Evolutionary conservation across 257 asterid genomes (phyloP).

Genomic region (Ilex aquifolium): DNA sequence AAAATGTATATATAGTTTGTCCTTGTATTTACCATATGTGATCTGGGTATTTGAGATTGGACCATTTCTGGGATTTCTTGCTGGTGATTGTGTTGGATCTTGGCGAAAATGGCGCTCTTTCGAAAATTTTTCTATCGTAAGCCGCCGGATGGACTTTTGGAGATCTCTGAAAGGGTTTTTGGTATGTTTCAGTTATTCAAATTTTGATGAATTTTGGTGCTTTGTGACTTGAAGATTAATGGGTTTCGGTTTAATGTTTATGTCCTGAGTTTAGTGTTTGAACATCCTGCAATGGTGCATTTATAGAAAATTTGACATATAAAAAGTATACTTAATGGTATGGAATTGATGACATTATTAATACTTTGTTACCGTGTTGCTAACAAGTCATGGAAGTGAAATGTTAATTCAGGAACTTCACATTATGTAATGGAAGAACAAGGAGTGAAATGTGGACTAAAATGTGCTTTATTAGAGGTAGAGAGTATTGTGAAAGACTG

Average conservation of each 20-base stretch:
- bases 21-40: background rate
- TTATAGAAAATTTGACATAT: too few relatives aligned
- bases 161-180: slow-evolving; percentile 48
- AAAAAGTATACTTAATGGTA: background rate
- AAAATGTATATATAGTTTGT: too few relatives aligned
- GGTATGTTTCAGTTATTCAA: slow-evolving; percentile 26
- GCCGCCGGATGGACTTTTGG: slow-evolving; percentile 53
- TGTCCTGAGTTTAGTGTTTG: background rate
- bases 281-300: background rate
- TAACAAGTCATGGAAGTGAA: too few relatives aligned
- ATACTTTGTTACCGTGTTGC: background rate
- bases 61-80: background rate
- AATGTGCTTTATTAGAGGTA: too few relatives aligned
- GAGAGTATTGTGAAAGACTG: too few relatives aligned
- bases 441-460: too few relatives aligned
- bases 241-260: background rate
- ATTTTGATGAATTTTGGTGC: slow-evolving; percentile 1
- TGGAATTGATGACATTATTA: background rate
- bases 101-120: slow-evolving; percentile 38
- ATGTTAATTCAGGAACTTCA: too few relatives aligned
- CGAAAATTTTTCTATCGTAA: slow-evolving; percentile 42
- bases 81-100: background rate
- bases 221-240: slow-evolving; percentile 9
- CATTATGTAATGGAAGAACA: too few relatives aligned
- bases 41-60: background rate